phyloP scores from a whole-genome alignment of 768 basidiomycete species.

The Russula virescens region DNA sequence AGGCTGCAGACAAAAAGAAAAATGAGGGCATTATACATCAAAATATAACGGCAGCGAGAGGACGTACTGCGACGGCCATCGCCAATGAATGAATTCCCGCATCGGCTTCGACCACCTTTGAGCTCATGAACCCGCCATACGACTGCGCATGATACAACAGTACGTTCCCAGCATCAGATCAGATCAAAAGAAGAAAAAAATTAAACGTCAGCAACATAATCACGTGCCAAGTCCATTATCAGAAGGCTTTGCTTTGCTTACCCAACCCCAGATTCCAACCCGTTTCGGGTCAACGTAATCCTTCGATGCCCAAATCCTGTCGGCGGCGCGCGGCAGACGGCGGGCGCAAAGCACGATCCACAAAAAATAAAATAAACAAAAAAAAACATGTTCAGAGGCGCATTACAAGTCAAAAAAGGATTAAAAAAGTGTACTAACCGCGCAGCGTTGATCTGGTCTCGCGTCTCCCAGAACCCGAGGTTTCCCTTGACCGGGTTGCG shows the following conservation, averaged over 20 bases:
- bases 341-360: neutral
- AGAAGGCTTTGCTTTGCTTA: constrained; percentile 38
- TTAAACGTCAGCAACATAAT: too few relatives aligned
- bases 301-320: constrained; percentile 76
- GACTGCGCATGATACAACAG: constrained; percentile 44
- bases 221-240: neutral
- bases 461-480: constrained; percentile 83
- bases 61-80: constrained; percentile 81
- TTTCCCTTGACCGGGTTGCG: constrained; percentile 86
- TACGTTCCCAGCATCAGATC: neutral
- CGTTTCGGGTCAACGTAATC: constrained; percentile 82
- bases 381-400: neutral
- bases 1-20: constrained; percentile 41
- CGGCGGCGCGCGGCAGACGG: too few relatives aligned
- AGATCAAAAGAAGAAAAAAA: too few relatives aligned
- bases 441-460: constrained; percentile 86
- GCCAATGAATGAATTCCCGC: constrained; percentile 87
- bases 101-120: constrained; percentile 86
- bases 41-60: neutral
- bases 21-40: neutral
- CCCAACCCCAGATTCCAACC: constrained; percentile 99
- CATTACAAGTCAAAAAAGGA: neutral
- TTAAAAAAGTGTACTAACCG: constrained; percentile 42
- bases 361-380: neutral
- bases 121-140: constrained; percentile 94